Conservation (phyloP, 2,329 filamentous ascomycete species). For the Cryphonectria nitschkei region DNA sequence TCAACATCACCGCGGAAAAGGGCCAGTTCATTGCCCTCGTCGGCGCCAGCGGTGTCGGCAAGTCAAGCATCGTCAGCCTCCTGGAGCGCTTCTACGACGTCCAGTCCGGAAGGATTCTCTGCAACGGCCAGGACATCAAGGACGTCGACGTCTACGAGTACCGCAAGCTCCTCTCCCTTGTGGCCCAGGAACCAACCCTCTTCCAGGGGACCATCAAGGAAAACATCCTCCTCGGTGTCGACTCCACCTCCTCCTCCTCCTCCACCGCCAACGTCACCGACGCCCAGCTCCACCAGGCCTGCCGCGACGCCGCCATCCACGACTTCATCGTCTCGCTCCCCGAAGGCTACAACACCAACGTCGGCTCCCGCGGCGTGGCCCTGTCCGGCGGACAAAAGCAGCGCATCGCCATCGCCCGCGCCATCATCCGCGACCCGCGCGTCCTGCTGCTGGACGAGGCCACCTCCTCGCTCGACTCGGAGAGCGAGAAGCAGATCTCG, state of each 20-base stretch:
- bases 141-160: constrained; percentile 64
- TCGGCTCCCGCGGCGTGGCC: constrained; percentile 68
- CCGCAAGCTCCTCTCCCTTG: constrained; percentile 67
- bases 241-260: constrained; percentile 33
- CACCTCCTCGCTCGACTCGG: constrained; percentile 61
- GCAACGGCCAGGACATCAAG: constrained; percentile 64
- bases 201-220: constrained; percentile 72
- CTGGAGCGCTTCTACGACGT: constrained; percentile 74
- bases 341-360: constrained; percentile 65
- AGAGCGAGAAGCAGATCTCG: constrained; percentile 66
- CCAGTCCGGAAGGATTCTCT: constrained; percentile 64
- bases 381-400: constrained; percentile 62
- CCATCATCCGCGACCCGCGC: constrained; percentile 54
- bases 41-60: constrained; percentile 71
- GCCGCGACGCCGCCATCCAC: constrained; percentile 67
- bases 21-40: constrained; percentile 74
- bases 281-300: constrained; percentile 55
- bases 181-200: constrained; percentile 74
- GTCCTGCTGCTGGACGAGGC: constrained; percentile 63
- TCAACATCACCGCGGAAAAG: constrained; percentile 67
- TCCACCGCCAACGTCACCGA: constrained; percentile 48
- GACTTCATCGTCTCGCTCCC: constrained; percentile 72
- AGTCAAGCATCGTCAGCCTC: constrained; percentile 71
- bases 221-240: constrained; percentile 69
- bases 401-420: constrained; percentile 59